Base-by-base conservation (phyloP, 345 rosid species). In the Eucalyptus viminalis region DNA sequence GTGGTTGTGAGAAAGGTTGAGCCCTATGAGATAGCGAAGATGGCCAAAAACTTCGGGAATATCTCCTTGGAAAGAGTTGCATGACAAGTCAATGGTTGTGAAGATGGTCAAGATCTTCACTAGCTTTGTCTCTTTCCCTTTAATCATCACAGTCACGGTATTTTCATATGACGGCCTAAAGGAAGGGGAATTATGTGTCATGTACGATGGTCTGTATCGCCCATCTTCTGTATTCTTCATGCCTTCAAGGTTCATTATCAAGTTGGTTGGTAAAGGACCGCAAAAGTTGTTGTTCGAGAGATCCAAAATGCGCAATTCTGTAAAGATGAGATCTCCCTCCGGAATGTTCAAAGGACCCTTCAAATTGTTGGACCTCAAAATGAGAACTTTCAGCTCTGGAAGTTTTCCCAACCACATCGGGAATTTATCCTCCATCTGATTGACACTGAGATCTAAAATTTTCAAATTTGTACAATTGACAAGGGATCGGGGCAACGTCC, bases 331-430 rank as follows among this genome's bases (percentile, higher is more conserved):
- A 6, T 34, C 16, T 4, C 50, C 19, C 3, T 3, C 17, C 0
- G 83, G 37, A 34, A 5, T 3, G 1, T 5, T 21, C 29, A 93
- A 1, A 8, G 8, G 12, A 49, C 95, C 92, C 37, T 91, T 69
- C 1, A 94, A 76, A 3, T 81, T 90, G 76, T 93, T 94, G 21
- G 92, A 92, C 4, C 86, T 19, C 7, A 94, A 14, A 24, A 87
- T 47, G 83, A 93, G 94, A 49, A 90, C 81, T 87, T 92, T 86
- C 5, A 93, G 37, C 2, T 19, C 11, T 3, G 43, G 56, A 4
- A 93, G 92, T 86, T 69, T 19, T 89, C 24, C 92, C 86, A 91
- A 86, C 92, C 91, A 92, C 14, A 1, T 15, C 0, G 93, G 93
- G 29, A 94, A 92, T 14, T 50, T 50, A 29, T 47, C 93, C 6